Evolutionary conservation across 441 rosid genomes (phyloP).

Genomic region (Iberis amara): DNA sequence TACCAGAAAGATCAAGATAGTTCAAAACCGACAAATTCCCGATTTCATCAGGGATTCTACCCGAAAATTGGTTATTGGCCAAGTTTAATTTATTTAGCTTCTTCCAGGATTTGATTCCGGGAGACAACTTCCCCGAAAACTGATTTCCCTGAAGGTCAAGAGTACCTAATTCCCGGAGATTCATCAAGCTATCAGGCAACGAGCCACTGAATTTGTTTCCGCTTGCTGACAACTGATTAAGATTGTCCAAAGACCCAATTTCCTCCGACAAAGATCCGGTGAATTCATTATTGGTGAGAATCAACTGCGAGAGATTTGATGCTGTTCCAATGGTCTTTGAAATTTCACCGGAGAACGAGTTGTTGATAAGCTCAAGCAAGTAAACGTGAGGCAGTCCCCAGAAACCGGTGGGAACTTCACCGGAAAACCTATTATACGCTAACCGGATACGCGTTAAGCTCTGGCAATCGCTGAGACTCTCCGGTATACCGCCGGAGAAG

Average conservation of each 20-base stretch:
- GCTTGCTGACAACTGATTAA: slow-evolving; percentile 52
- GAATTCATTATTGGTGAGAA: slow-evolving; percentile 54
- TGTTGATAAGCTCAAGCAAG: slow-evolving; percentile 59
- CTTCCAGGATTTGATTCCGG: slow-evolving; percentile 57
- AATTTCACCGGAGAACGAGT: slow-evolving; percentile 63
- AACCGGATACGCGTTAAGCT: slow-evolving; percentile 68
- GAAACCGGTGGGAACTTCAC: slow-evolving; percentile 58
- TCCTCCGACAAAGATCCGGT: slow-evolving; percentile 65
- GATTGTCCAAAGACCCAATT: slow-evolving; percentile 53
- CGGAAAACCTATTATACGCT: slow-evolving; percentile 64
- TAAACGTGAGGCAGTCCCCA: slow-evolving; percentile 87
- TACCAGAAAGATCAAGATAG: slow-evolving; percentile 80
- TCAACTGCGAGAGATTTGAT: slow-evolving; percentile 53
- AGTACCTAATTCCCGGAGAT: slow-evolving; percentile 47
- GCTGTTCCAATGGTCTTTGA: slow-evolving; percentile 57
- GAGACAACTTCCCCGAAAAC: slow-evolving; percentile 64
- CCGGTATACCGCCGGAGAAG: slow-evolving; percentile 68
- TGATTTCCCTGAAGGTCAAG: slow-evolving; percentile 70
- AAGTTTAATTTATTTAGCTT: slow-evolving; percentile 76
- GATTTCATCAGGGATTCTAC: slow-evolving; percentile 57
- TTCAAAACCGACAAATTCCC: slow-evolving; percentile 74
- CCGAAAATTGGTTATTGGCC: slow-evolving; percentile 54
- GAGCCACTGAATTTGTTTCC: slow-evolving; percentile 58
- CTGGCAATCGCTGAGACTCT: slow-evolving; percentile 45
- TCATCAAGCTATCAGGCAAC: slow-evolving; percentile 57